Evolutionary conservation across 73 alveolate species (phyloP), one percentile per base, ranked within the genome.

Genomic region (Blepharisma japonicum): DNA sequence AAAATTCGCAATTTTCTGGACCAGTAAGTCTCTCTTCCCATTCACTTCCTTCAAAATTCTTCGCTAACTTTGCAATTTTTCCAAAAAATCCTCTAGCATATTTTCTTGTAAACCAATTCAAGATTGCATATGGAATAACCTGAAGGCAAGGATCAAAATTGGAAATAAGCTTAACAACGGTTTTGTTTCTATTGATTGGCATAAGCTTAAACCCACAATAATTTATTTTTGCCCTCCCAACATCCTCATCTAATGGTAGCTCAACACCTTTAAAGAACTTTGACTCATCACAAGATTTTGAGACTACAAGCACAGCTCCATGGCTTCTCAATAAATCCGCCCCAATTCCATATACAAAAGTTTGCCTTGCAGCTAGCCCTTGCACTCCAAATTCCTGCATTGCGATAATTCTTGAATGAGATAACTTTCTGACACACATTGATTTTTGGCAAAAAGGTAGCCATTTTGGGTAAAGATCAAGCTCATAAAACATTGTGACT

Each of bases 401-500:
- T 4, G 23, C 49, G 5, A 61, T 61, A 14, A 8, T 61, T 61
- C 47, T 14, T 18, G 74, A 61, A 8, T 5, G 39, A 61, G 50
- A 8, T 2, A 61, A 2, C 14, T 61, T 61, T 39, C 18, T 39
- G 39, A 61, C 46, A 14, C n/a, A 14, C 18, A 14, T 14, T 2
- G 47, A 14, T 61, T 61, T 61, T 25, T 50, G 46, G 23, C 84
- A 71, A 78, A 81, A 81, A 2, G 87, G 87, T 32, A 81, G 61
- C 87, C 87, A 81, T 20, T 71, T 46, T 0, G 82, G 83, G 49
- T 71, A 81, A 45, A 81, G 46, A 39, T 81, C 87, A 27, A 77
- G 48, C 68, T 81, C 87, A 81, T 71, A 81, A 1, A 81, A 49
- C 68, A 81, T 48, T 25, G 83, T 81, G 7, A 71, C 46, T 27